Evolutionary conservation across 768 basidiomycete genomes (phyloP), one percentile per base, ranked within the genome.

Genomic region (Sarcomyxa edulis): DNA sequence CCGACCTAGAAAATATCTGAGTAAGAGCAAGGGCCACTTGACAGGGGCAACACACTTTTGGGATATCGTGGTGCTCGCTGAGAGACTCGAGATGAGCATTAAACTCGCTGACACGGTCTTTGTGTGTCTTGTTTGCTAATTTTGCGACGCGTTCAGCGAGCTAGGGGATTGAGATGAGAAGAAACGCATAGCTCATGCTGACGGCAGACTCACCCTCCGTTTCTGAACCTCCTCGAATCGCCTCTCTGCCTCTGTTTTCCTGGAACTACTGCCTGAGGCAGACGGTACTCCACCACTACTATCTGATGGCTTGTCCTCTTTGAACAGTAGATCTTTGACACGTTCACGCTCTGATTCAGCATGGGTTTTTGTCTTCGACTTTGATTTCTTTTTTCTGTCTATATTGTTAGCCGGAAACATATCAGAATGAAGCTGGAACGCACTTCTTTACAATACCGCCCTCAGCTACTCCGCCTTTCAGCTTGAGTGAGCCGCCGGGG

Each of bases 41-140:
- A n/a, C n/a, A n/a, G n/a, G n/a, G n/a, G 24, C 20, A 31, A 45
- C 23, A 35, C 14, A 82, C 89, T 75, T 94, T 93, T 27, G 91
- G 91, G 52, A 93, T 92, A 58, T 94, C 91, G 60, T 95, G 88
- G 71, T 93, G 92, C 65, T 94, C 91, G 59, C 85, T 88, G 41
- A 93, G 72, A 42, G 76, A 66, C 62, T 94, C 92, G 7, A 96
- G 69, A 55, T 93, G 86, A 18, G 74, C 52, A 54, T 96, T 96
- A 52, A 94, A 90, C 52, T 93, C 90, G 47, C 76, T 80, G 25
- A 96, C 92, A 29, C 92, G 82, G 44, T 96, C 92, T 63, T 96
- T 96, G 64, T 96, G 92, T 5, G 87, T 90, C 65, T 86, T 89
- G 51, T 68, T 68, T 0, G 92, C 91, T 52, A 87, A 53, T 61